Evolutionary conservation across 2,329 filamentous ascomycete species (phyloP).

Genomic region (Aspergillus persii): DNA sequence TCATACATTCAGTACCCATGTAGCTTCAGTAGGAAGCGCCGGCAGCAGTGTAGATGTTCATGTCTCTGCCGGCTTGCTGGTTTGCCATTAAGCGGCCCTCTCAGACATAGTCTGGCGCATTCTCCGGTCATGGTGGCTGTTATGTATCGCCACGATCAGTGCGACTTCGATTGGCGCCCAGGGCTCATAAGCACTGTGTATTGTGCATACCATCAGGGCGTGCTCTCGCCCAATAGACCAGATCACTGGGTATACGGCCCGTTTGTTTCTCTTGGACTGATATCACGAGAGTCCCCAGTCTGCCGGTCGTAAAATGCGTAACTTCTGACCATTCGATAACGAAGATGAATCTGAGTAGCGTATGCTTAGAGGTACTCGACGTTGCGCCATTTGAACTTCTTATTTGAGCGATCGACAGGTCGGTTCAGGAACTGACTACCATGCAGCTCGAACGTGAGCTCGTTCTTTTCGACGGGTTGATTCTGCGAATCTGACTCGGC

Average conservation of each 20-base stretch:
- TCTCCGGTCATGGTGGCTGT: no score
- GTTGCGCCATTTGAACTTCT: constrained; percentile 87
- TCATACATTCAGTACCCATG: neutral
- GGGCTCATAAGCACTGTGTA: no score
- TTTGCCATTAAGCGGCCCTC: neutral
- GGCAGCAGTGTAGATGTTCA: neutral
- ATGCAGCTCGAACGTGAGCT: constrained; percentile 77
- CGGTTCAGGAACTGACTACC: constrained; percentile 84
- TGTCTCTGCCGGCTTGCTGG: neutral
- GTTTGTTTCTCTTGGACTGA: no score
- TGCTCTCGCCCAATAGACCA: no score
- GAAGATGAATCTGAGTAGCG: neutral
- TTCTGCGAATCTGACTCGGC: constrained; percentile 12
- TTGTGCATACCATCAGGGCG: no score
- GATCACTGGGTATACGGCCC: no score
- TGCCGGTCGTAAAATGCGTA: no score
- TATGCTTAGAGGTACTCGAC: constrained; percentile 65
- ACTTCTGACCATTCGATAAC: neutral
- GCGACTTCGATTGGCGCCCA: no score
- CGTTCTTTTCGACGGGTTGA: constrained; percentile 29
- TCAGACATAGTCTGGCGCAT: no score
- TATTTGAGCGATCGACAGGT: constrained; percentile 80
- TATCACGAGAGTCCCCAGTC: no score
- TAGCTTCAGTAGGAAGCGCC: neutral
- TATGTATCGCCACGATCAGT: no score